phyloP scores from a whole-genome alignment of 2,329 filamentous ascomycete species.

The Diplodia intermedia region DNA sequence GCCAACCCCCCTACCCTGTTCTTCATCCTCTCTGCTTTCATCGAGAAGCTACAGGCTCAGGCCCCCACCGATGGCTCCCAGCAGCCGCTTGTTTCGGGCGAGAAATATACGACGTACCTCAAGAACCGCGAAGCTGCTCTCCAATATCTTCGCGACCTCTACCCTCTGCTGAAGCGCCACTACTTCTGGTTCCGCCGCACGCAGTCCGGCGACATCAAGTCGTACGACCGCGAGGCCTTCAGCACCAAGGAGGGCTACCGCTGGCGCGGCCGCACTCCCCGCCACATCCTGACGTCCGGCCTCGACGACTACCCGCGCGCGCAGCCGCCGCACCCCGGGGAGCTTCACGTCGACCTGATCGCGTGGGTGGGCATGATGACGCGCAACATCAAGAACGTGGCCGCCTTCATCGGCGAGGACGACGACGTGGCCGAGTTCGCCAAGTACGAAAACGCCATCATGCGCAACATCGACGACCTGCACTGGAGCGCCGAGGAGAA shows the following conservation, averaged over 20 bases:
- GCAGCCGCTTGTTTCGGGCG: constrained; percentile 51
- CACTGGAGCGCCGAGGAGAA: constrained; percentile 86
- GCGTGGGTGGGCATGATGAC: constrained; percentile 99
- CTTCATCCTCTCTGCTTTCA: constrained; percentile 82
- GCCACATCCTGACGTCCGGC: constrained; percentile 89
- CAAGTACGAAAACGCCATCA: constrained; percentile 76
- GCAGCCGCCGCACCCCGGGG: constrained; percentile 91
- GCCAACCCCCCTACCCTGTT: constrained; percentile 96
- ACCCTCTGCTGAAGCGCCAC: constrained; percentile 85
- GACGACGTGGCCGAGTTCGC: constrained; percentile 79
- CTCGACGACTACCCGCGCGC: constrained; percentile 95
- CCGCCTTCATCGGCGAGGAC: constrained; percentile 72
- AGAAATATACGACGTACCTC: constrained; percentile 68
- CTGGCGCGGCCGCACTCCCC: constrained; percentile 88
- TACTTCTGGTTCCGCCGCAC: constrained; percentile 96
- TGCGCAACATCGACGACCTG: constrained; percentile 85
- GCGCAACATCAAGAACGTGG: constrained; percentile 80
- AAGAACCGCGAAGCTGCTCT: constrained; percentile 71
- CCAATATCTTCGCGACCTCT: constrained; percentile 76
- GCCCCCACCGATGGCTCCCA: constrained; percentile 42
- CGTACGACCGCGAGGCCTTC: constrained; percentile 87
- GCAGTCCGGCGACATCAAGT: constrained; percentile 86
- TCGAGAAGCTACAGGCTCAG: constrained; percentile 73
- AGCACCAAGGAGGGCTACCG: constrained; percentile 92
- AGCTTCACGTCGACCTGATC: constrained; percentile 93